A percentile compares a stretch with the other conserved stretches of the same genome.
Evolutionary conservation across 805 yeast species (phyloP).

Genomic region (Kazachstania bromeliacearum): DNA sequence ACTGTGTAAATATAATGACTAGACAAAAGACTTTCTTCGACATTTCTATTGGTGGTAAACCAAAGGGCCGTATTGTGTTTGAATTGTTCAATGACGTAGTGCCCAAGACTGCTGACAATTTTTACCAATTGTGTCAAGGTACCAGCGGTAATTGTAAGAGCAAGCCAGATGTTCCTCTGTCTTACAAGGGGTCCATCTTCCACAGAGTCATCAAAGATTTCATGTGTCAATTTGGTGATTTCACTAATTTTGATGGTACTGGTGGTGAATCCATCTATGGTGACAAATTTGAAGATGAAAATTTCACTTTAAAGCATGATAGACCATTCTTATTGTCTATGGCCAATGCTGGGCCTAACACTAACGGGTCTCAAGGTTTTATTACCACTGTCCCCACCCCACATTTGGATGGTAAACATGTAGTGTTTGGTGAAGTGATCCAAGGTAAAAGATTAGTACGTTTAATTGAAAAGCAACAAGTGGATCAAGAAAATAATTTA

Average conservation of each 20-base stretch:
- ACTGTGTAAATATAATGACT: too few species aligned
- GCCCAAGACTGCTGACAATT: conserved; percentile 85
- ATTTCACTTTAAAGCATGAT: conserved; percentile 65
- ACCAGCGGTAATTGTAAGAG: conserved; percentile 43
- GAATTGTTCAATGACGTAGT: conserved; percentile 65
- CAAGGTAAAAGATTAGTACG: conserved; percentile 76
- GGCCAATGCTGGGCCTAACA: conserved; percentile 95
- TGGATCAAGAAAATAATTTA: conserved; percentile 51
- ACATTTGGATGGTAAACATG: conserved; percentile 92
- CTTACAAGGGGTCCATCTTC: conserved; percentile 78
- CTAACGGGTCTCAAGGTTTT: conserved; percentile 94
- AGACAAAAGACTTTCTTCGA: conserved; percentile 64
- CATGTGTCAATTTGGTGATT: conserved; percentile 95
- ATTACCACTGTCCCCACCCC: conserved; percentile 90
- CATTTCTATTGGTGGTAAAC: conserved; percentile 58
- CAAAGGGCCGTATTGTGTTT: conserved; percentile 69
- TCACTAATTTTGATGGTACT: conserved; percentile 61
- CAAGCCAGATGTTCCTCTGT: conserved; percentile 41
- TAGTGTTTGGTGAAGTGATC: conserved; percentile 86
- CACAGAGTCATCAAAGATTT: conserved; percentile 85
- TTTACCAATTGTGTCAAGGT: conserved; percentile 82
- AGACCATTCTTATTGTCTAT: conserved; percentile 83
- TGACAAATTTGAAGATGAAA: conserved; percentile 84
- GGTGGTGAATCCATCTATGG: conserved; percentile 82
- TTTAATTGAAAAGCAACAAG: conserved; percentile 60